Evolutionary conservation across 345 rosid species (phyloP).

Genomic region (Psidium friedrichsthalianum): DNA sequence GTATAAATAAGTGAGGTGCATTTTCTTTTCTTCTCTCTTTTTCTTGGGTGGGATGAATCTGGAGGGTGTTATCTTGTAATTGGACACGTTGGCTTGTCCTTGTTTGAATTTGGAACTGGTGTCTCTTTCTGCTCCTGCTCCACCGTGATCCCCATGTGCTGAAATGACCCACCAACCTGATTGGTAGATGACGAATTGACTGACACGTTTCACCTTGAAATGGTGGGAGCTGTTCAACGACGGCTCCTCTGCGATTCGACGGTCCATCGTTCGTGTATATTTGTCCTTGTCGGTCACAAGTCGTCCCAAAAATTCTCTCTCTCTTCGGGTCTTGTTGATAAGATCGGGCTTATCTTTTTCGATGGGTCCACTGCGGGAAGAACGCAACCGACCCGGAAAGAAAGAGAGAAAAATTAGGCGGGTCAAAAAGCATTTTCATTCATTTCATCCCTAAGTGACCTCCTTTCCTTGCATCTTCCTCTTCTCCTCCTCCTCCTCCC

Average conservation of each 20-base stretch:
- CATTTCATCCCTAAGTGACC: not conserved
- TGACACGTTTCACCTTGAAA: not conserved
- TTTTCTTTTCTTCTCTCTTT: not conserved
- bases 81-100: not conserved
- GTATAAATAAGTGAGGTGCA: conserved; percentile 18
- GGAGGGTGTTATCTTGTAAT: not conserved
- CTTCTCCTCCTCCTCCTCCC: not conserved
- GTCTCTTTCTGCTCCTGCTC: conserved; percentile 2
- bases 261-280: not conserved
- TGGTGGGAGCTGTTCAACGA: conserved; percentile 3
- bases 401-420: not conserved
- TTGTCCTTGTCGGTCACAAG: not conserved
- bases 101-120: conserved; percentile 2
- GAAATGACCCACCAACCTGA: not conserved
- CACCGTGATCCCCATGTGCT: not conserved
- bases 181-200: conserved; percentile 8
- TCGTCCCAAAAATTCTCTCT: not conserved
- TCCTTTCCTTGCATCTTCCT: not conserved
- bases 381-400: not conserved
- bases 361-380: not conserved
- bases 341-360: conserved; percentile 21
- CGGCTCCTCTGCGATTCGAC: conserved; percentile 10
- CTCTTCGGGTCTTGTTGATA: not conserved
- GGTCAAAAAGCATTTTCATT: not conserved
- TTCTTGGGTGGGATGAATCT: not conserved